Evolutionary conservation across 78 protist genomes (phyloP).

Genomic region (Dictyostelium discoideum): dicty_2.7 NC_007090.3:261001-261500

Average conservation of each 20-base stretch:
- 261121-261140: background rate
- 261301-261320: constrained; percentile 20
- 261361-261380: background rate
- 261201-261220: background rate
- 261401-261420: background rate
- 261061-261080: background rate
- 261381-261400: background rate
- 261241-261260: background rate
- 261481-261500: background rate
- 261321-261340: constrained; percentile 5
- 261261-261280: constrained; percentile 1
- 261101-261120: background rate
- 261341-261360: background rate
- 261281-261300: constrained; percentile 37
- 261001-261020: constrained; percentile 14
- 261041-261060: background rate
- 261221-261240: constrained; percentile 10
- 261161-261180: background rate
- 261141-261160: too few relatives aligned
- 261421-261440: background rate
- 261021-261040: constrained; percentile 6
- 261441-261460: background rate
- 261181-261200: background rate
- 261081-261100: background rate
- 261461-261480: background rate